Evolutionary conservation across 148 eudicot species (phyloP), one percentile per base, ranked within the genome.

Genomic region (Heliosperma pusillum): DNA sequence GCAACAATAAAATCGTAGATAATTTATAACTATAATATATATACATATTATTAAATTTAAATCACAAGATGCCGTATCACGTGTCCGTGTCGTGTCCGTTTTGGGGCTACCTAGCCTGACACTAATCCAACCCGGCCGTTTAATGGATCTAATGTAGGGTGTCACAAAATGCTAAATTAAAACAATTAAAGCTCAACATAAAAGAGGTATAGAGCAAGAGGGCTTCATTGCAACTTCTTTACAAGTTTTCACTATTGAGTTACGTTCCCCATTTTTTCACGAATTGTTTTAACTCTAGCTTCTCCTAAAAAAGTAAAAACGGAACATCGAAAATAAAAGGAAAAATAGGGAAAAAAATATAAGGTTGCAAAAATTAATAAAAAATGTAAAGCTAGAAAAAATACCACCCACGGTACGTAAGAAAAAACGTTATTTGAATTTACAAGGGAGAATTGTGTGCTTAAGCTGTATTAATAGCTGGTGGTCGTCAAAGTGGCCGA

Each of bases 401-500:
- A 29, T 27, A 73, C 67, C 77, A 81, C 71, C 29, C 61, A 26
- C 30, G 74, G 15, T 80, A 40, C 50, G 25, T 47, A 66, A 13
- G 40, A 50, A 74, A 56, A 77, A 77, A 69, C 55, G 64, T 61
- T 15, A 76, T 81, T 50, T 50, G 15, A 50, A 50, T 50, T 74
- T 78, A 81, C 80, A 77, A 33, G 74, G 77, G 53, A 33, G 70
- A 62, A 68, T 58, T 65, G 71, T 40, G 55, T 42, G 11, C 12
- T 58, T 57, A 52, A n/a, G 53, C 26, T 67, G 71, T 42, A 50
- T 42, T 17, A n/a, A n/a, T n/a, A n/a, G 45, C 11, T 5, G 45
- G n/a, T 40, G 24, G 52, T 55, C 17, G 36, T 83, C 81, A 83
- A 78, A 76, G 86, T 72, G 66, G 65, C 81, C 86, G 83, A 33